These are phyloP conservation scores for Lasiosphaeriaceae sp. DNA, from an alignment of 495 filamentous ascomycete species.

Conservation along the genomic window DNA sequence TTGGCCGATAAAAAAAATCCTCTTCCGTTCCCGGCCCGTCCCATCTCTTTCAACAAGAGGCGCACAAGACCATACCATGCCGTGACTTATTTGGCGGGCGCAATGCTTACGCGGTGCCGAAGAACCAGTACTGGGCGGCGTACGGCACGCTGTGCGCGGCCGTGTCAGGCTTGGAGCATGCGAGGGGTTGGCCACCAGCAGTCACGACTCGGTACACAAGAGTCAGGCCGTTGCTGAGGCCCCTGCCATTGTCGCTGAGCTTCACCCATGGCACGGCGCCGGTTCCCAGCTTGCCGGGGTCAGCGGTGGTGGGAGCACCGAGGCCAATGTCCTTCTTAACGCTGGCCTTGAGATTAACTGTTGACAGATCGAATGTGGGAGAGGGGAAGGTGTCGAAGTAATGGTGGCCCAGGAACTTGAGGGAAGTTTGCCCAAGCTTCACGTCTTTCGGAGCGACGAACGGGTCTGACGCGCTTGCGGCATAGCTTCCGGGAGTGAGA, in stretches of 20 bases:
- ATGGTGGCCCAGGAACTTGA: slow-evolving; percentile 57
- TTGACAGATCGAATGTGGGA: slow-evolving; percentile 57
- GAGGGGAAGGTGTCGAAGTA: slow-evolving; percentile 52
- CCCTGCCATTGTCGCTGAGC: slow-evolving; percentile 43
- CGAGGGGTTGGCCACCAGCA: slow-evolving; percentile 53
- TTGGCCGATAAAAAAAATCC: not conserved
- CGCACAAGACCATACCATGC: not conserved
- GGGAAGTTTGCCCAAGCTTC: slow-evolving; percentile 18
- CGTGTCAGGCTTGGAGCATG: slow-evolving; percentile 40
- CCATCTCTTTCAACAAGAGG: too few species aligned
- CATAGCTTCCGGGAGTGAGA: slow-evolving; percentile 24
- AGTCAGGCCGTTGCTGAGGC: slow-evolving; percentile 43
- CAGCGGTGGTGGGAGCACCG: slow-evolving; percentile 47
- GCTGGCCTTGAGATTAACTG: slow-evolving; percentile 30
- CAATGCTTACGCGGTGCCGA: slow-evolving; percentile 27
- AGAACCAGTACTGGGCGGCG: slow-evolving; percentile 71
- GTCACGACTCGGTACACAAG: slow-evolving; percentile 67
- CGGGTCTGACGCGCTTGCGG: slow-evolving; percentile 33
- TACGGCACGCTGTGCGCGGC: slow-evolving; percentile 55
- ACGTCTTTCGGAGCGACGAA: slow-evolving; percentile 37
- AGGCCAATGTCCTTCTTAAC: slow-evolving; percentile 46
- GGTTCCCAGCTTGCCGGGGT: slow-evolving; percentile 37
- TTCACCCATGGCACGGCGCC: slow-evolving; percentile 64
- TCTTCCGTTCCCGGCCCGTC: not conserved
- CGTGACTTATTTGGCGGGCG: not conserved